A percentile compares a stretch with the other conserved stretches of the same genome.
These are phyloP conservation scores for Martiniozyma asiatica DNA, from an alignment of 1,139 yeast species.

Conservation along the genomic window DNA sequence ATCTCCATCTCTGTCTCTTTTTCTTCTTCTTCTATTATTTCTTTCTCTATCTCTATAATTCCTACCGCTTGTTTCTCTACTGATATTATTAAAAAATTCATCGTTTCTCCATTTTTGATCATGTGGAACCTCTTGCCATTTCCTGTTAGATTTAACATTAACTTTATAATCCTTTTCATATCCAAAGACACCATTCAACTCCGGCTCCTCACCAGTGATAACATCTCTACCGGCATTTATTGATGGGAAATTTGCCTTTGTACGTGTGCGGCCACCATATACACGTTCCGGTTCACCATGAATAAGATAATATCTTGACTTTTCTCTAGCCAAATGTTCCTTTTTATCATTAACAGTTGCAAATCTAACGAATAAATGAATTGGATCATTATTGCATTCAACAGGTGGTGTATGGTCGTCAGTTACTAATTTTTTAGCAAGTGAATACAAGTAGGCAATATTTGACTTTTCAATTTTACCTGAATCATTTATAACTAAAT, in stretches of 20 bases:
- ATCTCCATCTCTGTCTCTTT: constrained; percentile 3
- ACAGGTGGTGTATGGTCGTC: no score
- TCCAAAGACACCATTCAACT: constrained; percentile 9
- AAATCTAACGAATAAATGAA: constrained; percentile 29
- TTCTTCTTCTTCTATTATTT: constrained; percentile 1
- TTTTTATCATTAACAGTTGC: constrained; percentile 46
- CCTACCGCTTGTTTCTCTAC: neutral
- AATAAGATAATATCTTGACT: constrained; percentile 54
- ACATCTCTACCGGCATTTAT: no score
- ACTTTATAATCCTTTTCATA: no score
- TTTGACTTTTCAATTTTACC: constrained; percentile 6
- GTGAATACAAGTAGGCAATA: constrained; percentile 5
- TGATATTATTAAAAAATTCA: neutral
- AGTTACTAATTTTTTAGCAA: no score
- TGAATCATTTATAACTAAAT: constrained; percentile 5
- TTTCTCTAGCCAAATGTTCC: constrained; percentile 43
- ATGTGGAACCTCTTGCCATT: neutral
- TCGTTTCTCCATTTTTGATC: no score
- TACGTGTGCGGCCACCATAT: neutral
- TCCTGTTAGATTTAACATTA: no score
- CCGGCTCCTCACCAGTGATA: constrained; percentile 14
- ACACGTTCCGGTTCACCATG: constrained; percentile 64
- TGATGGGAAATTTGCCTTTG: no score
- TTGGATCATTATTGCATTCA: constrained; percentile 1
- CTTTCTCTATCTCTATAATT: neutral